Conservation (phyloP, 495 filamentous ascomycete genomes). For the Podospora appendiculata region DNA sequence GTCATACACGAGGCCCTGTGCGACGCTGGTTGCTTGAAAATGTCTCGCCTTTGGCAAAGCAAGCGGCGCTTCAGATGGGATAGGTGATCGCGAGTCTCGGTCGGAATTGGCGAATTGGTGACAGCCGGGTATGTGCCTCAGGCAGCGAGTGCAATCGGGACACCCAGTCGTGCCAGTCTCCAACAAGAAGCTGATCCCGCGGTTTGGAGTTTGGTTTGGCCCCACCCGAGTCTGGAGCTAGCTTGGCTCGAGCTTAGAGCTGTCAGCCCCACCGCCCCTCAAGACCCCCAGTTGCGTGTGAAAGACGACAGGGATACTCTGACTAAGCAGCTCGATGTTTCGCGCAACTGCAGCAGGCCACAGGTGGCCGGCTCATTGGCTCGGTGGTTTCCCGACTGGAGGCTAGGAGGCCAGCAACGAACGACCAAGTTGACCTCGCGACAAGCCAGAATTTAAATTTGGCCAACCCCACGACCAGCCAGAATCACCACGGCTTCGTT, state of each 20-base stretch:
- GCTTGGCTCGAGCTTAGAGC: no score
- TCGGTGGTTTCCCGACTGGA: neutral
- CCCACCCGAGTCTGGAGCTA: neutral
- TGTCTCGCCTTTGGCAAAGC: constrained; percentile 4
- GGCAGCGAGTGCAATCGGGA: constrained; percentile 4
- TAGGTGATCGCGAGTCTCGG: neutral
- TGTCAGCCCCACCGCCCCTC: neutral
- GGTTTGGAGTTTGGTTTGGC: neutral
- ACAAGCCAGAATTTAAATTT: neutral
- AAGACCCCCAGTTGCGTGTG: neutral
- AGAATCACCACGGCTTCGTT: neutral
- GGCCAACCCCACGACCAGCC: neutral
- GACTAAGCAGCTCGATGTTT: constrained; percentile 2
- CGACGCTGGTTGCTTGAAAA: constrained; percentile 4
- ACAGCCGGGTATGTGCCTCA: constrained; percentile 5
- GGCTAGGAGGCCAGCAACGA: neutral
- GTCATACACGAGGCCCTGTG: constrained; percentile 17
- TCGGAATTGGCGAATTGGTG: constrained; percentile 13
- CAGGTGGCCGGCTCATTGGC: neutral
- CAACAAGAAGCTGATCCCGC: neutral
- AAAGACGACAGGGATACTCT: neutral
- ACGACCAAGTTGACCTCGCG: constrained; percentile 5
- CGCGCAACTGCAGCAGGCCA: neutral
- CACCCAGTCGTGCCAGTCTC: neutral
- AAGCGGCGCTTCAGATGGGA: constrained; percentile 1